Percentiles rank a stretch among this genome's conserved stretches.
Evolutionary conservation across 352 stramenopile species (phyloP).

Genomic region (Aphanomyces cochlioides): DNA sequence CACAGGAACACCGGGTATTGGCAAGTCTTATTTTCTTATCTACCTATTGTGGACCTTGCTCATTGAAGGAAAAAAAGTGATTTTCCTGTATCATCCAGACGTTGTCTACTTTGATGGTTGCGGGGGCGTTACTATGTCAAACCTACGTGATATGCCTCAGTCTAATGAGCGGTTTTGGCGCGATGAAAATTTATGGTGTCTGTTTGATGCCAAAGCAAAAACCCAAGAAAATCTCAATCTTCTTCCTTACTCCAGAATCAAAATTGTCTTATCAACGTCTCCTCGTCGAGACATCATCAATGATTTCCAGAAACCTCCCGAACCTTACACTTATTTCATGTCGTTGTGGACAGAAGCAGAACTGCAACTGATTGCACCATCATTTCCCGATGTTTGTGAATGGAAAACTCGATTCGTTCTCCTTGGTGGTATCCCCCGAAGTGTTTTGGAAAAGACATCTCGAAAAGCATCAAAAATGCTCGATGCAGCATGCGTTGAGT

Average conservation of each 20-base stretch:
- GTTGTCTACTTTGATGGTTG: conserved; percentile 38
- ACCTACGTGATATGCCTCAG: background rate
- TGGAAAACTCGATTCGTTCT: conserved; percentile 25
- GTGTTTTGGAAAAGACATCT: conserved; percentile 38
- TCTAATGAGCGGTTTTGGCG: background rate
- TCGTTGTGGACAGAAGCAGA: conserved; percentile 38
- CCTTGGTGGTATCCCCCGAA: conserved; percentile 37
- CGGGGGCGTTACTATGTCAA: background rate
- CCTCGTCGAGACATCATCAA: conserved; percentile 36
- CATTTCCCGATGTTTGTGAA: conserved; percentile 31
- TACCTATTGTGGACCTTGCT: conserved; percentile 43
- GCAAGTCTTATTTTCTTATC: conserved; percentile 42
- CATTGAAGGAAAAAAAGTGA: conserved; percentile 32
- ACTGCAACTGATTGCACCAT: conserved; percentile 32
- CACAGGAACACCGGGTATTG: conserved; percentile 37
- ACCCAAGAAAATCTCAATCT: conserved; percentile 16
- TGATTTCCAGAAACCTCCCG: conserved; percentile 40
- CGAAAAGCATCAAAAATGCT: conserved; percentile 33
- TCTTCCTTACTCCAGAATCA: conserved; percentile 29
- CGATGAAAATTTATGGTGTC: conserved; percentile 36
- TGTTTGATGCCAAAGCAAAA: conserved; percentile 32
- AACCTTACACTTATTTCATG: conserved; percentile 39
- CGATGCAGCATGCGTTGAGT: conserved; percentile 32
- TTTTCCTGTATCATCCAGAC: conserved; percentile 29
- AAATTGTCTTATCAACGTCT: conserved; percentile 36